Percentiles rank a stretch among this genome's conserved stretches.
These are phyloP conservation scores for Wickerhamomyces ciferrii DNA, from an alignment of 805 yeast genomes.

Conservation along the genomic window DNA sequence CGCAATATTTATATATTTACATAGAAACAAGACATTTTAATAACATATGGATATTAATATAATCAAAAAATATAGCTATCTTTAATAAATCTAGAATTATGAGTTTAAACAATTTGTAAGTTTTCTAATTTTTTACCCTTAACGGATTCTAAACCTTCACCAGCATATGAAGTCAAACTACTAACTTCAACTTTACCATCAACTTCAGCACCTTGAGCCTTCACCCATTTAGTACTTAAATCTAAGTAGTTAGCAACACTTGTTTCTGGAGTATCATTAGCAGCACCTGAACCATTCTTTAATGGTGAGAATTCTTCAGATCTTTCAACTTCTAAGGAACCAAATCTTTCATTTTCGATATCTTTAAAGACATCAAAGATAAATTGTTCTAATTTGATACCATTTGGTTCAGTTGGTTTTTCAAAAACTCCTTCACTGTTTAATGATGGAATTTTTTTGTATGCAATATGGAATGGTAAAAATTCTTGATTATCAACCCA, in stretches of 20 bases:
- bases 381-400: slow-evolving; percentile 92
- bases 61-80: too few species aligned
- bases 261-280: slow-evolving; percentile 79
- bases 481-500: slow-evolving; percentile 65
- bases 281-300: slow-evolving; percentile 84
- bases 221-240: slow-evolving; percentile 73
- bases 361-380: slow-evolving; percentile 93
- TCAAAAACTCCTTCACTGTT: slow-evolving; percentile 38
- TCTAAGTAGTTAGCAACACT: slow-evolving; percentile 60
- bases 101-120: slow-evolving; percentile 18
- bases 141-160: slow-evolving; percentile 61
- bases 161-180: slow-evolving; percentile 68
- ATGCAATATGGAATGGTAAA: slow-evolving; percentile 93
- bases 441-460: slow-evolving; percentile 73
- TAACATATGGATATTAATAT: neutral
- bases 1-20: neutral
- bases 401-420: slow-evolving; percentile 78
- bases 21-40: neutral
- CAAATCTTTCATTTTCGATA: slow-evolving; percentile 67
- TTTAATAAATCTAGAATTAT: too few species aligned
- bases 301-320: slow-evolving; percentile 86
- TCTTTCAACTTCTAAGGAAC: slow-evolving; percentile 88
- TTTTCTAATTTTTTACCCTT: slow-evolving; percentile 38
- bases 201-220: slow-evolving; percentile 58
- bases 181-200: slow-evolving; percentile 66